Evolutionary conservation across 73 alveolate genomes (phyloP).

Genomic region (Effrenium voratum): DNA sequence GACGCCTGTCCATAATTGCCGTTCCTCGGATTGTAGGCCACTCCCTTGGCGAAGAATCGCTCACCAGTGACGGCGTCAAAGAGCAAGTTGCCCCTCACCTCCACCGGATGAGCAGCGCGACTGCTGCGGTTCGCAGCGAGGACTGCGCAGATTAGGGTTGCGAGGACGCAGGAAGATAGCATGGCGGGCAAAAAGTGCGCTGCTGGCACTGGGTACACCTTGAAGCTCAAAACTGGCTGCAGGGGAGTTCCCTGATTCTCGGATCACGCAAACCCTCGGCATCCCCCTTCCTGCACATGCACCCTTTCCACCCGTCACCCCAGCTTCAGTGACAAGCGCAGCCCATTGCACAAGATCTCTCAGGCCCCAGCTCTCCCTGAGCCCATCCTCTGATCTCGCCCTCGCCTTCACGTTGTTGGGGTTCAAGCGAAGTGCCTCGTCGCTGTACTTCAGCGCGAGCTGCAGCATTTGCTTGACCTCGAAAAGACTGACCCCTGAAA

Average conservation of each 20-base stretch:
- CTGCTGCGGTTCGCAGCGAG: slow-evolving; percentile 49
- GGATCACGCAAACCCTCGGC: too few species aligned
- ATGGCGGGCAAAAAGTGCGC: slow-evolving; percentile 1
- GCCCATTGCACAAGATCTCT: too few species aligned
- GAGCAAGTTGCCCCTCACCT: slow-evolving; percentile 58
- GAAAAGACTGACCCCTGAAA: not conserved
- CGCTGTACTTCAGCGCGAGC: slow-evolving; percentile 63
- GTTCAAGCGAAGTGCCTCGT: slow-evolving; percentile 33
- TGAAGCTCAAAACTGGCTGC: too few species aligned
- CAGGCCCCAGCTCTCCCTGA: too few species aligned
- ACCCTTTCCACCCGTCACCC: too few species aligned
- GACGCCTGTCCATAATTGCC: slow-evolving; percentile 84
- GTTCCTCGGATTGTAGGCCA: slow-evolving; percentile 84
- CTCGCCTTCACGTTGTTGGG: slow-evolving; percentile 56
- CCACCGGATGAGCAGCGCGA: slow-evolving; percentile 29
- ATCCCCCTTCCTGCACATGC: too few species aligned
- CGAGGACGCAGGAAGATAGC: not conserved
- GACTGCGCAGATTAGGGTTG: not conserved
- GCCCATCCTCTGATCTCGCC: too few species aligned
- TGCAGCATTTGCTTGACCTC: slow-evolving; percentile 72
- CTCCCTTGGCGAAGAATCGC: slow-evolving; percentile 87
- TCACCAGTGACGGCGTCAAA: slow-evolving; percentile 46
- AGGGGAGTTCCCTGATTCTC: too few species aligned
- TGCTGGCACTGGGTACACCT: too few species aligned
- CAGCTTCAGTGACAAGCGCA: too few species aligned